A percentile compares a stretch with the other conserved stretches of the same genome.
Conservation (phyloP, 805 yeast species). For the Candida argentea region DNA sequence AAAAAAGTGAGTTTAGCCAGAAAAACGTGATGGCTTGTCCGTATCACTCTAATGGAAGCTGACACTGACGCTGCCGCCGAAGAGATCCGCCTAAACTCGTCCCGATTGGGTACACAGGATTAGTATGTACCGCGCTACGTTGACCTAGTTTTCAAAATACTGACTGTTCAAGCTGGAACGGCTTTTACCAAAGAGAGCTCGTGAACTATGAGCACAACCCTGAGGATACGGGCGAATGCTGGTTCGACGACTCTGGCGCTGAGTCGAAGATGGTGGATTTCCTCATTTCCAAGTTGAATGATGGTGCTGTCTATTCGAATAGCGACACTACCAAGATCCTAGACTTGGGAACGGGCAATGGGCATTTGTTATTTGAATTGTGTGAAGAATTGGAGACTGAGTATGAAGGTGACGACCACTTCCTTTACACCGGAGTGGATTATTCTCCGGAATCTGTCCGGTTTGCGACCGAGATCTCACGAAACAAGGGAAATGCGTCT, state of each 20-base stretch:
- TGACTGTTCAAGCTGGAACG: slow-evolving; percentile 67
- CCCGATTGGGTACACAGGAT: slow-evolving; percentile 77
- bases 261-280: slow-evolving; percentile 76
- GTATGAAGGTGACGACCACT: slow-evolving; percentile 25
- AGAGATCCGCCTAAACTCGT: slow-evolving; percentile 49
- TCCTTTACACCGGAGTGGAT: slow-evolving; percentile 56
- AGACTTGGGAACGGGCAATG: slow-evolving; percentile 96
- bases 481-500: slow-evolving; percentile 21
- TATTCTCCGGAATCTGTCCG: slow-evolving; percentile 73
- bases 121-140: slow-evolving; percentile 37
- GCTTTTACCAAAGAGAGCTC: slow-evolving; percentile 67
- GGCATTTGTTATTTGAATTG: slow-evolving; percentile 71
- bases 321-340: slow-evolving; percentile 33
- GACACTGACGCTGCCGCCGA: slow-evolving; percentile 6
- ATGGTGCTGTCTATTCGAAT: slow-evolving; percentile 12
- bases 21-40: too few species aligned
- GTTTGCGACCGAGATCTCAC: slow-evolving; percentile 58
- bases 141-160: slow-evolving; percentile 8
- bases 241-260: slow-evolving; percentile 96
- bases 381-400: slow-evolving; percentile 49
- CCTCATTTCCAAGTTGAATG: slow-evolving; percentile 40
- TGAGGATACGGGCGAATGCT: slow-evolving; percentile 87
- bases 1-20: not conserved
- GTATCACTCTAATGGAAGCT: not conserved
- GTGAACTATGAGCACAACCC: slow-evolving; percentile 63